Percentiles rank a stretch among this genome's conserved stretches.
These are phyloP conservation scores for Epichloe hybrida DNA, from an alignment of 2,329 filamentous ascomycete genomes.

Conservation along the genomic window DNA sequence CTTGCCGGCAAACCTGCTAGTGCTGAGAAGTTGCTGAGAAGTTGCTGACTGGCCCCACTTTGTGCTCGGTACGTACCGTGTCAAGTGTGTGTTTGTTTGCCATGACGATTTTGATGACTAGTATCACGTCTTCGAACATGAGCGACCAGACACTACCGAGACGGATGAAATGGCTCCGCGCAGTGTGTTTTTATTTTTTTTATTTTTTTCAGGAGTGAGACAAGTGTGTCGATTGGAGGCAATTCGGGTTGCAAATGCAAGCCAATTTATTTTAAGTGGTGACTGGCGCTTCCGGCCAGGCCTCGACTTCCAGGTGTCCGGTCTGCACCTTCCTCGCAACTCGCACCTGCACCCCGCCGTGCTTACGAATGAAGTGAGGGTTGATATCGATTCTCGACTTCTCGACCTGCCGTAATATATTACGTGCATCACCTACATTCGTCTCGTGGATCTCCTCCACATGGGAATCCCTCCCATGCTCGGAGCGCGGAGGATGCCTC, in stretches of 20 bases:
- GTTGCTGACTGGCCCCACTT: background rate
- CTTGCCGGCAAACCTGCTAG: background rate
- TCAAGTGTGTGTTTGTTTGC: too few species aligned
- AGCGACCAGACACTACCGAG: too few species aligned
- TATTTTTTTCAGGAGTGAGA: background rate
- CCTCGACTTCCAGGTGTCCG: too few species aligned
- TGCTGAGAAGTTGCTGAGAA: background rate
- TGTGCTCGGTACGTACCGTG: background rate
- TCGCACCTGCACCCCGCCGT: background rate
- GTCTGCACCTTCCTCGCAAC: background rate
- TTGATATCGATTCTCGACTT: background rate
- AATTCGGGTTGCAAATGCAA: too few species aligned
- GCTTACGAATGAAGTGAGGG: background rate
- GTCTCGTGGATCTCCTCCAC: background rate
- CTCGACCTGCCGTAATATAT: background rate
- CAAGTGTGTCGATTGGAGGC: too few species aligned
- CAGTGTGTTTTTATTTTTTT: background rate
- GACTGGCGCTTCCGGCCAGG: too few species aligned
- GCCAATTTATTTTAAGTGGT: too few species aligned
- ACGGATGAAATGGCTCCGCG: background rate
- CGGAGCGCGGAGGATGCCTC: slow-evolving; percentile 2
- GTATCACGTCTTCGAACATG: too few species aligned
- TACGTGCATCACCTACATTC: background rate
- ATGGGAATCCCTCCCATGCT: background rate
- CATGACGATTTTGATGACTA: too few species aligned